Evolutionary conservation across 352 stramenopile species (phyloP), one percentile per base, ranked within the genome.

Genomic region (Ophiocytium majus): DNA sequence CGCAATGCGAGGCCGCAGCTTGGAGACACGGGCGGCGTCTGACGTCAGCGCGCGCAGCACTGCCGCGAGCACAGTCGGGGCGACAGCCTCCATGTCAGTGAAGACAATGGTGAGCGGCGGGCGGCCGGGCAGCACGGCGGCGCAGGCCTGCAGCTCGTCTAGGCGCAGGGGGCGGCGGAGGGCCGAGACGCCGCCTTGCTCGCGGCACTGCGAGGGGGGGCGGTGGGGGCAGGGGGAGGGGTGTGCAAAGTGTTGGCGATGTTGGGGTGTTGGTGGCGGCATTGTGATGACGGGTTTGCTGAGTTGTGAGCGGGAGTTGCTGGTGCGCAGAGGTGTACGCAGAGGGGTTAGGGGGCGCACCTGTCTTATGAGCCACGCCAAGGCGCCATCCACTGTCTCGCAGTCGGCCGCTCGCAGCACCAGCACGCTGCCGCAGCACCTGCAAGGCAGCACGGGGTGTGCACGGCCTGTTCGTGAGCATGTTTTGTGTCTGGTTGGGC

Each of bases 71-170:
- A 14, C 66, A 17, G 35, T 10, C 17, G 66, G 5, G 66, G 5
- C 66, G 35, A 14, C 14, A 14, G 5, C 35, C 35, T 78, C 66
- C 32, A 17, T 78, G 66, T 78, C 66, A 5, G 5, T 17, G 35
- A 78, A 43, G 66, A 78, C 35, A 43, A 78, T 78, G 32, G 35
- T 78, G 5, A 78, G 66, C 32, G 66, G 66, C 5, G 66, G 35
- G 5, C 14, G 32, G 32, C 66, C 66, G 66, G 5, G 66, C 5
- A 78, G 66, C 32, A 17, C 32, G 5, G 66, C 32, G 5, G 14
- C 14, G 32, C 32, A 17, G 32, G 5, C 32, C 5, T 17, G 5
- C 5, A 78, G 35, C 5, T 5, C 32, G 35, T 78, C 17, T 17
- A 78, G 32, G 35, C 5, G 66, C 5, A 78, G 66, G 32, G 66